phyloP scores from a whole-genome alignment of 495 filamentous ascomycete genomes.

The Aspergillus sclerotiicarbonarius region DNA sequence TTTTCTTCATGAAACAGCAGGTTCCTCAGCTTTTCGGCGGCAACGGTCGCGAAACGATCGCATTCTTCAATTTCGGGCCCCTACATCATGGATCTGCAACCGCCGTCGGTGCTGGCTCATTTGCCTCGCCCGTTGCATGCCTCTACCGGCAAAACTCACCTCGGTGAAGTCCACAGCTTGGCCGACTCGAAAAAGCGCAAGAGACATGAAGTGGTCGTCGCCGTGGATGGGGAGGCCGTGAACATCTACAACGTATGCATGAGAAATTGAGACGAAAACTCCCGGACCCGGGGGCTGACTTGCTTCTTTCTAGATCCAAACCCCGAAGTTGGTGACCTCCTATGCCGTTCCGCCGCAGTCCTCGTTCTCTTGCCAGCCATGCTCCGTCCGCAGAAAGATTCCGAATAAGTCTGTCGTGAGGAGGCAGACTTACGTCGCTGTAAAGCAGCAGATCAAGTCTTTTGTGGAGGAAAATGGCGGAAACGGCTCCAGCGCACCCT shows the following conservation, averaged over 20 bases:
- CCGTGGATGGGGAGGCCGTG: slow-evolving; percentile 85
- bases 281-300: background rate
- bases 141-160: slow-evolving; percentile 56
- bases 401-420: slow-evolving; percentile 50
- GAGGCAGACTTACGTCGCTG: slow-evolving; percentile 68
- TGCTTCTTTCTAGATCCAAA: slow-evolving; percentile 59
- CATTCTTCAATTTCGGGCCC: slow-evolving; percentile 13
- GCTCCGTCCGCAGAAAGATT: slow-evolving; percentile 65
- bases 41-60: slow-evolving; percentile 17
- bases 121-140: slow-evolving; percentile 65
- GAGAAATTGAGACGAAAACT: background rate
- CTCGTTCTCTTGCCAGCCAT: slow-evolving; percentile 72
- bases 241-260: slow-evolving; percentile 84
- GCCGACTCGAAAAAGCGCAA: slow-evolving; percentile 78
- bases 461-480: slow-evolving; percentile 49
- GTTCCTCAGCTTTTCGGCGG: slow-evolving; percentile 15
- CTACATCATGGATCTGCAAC: slow-evolving; percentile 42
- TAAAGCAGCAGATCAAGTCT: slow-evolving; percentile 48
- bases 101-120: slow-evolving; percentile 58
- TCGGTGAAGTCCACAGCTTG: slow-evolving; percentile 69
- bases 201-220: slow-evolving; percentile 77
- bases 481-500: slow-evolving; percentile 33
- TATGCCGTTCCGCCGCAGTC: slow-evolving; percentile 83
- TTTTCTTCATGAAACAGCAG: slow-evolving; percentile 21
- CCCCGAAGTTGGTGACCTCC: slow-evolving; percentile 75